Evolutionary conservation across 176 grass and related monocot genomes (phyloP), one percentile per base, ranked within the genome.

Genomic region (Paspalum vaginatum): DNA sequence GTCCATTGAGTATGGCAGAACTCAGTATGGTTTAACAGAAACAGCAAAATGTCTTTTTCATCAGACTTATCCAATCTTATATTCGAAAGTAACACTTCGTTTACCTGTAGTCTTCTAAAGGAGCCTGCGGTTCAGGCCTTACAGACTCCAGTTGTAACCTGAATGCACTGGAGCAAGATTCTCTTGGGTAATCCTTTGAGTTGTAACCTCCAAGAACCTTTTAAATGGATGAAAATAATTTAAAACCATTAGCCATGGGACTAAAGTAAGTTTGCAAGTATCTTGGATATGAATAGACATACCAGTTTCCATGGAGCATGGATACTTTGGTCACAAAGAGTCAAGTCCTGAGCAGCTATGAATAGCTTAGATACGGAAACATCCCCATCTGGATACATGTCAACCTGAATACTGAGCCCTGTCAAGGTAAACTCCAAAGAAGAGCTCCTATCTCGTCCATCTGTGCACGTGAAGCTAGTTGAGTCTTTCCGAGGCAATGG

Each of bases 41-140:
- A 49, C 54, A 61, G 70, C 8, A 12, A 55, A 40, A 54, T 7
- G 16, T 7, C 11, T 75, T 79, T 59, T 79, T 68, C 62, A 68
- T 38, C 25, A 80, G n/a, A 80, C 60, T 22, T 68, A 74, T 37
- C 51, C 72, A 56, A 13, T 76, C 24, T 70, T 78, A 82, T 51
- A 20, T 2, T 0, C 9, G 80, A 84, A 59, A 44, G 39, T 27
- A 79, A 61, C 60, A 10, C 27, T 50, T 40, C 47, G 68, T 45
- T 59, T 82, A 95, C 96, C 96, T 99, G 84, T 99, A 99, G 44
- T 95, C 96, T 87, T 99, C 96, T 61, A 99, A 77, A 88, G 96
- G 96, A 84, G 74, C 87, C 65, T 61, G 74, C 63, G 92, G 92
- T 62, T 99, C 90, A 0, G 96, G 92, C 58, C 90, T 95, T 42